Base-by-base conservation (phyloP, 805 yeast species). In the Pichia nanzhaoensis region DNA sequence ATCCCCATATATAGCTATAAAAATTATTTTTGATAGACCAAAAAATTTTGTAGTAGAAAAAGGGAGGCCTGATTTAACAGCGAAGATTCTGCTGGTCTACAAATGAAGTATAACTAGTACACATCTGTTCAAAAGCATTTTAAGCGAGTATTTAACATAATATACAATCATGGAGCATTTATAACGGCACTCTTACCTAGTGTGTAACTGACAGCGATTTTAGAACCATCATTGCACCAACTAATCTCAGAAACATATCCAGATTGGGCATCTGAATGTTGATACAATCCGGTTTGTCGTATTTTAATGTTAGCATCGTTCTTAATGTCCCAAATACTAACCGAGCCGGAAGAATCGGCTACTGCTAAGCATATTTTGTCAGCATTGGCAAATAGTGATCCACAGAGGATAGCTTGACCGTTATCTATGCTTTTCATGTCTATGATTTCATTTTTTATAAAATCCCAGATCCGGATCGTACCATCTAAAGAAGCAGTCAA, bases 401-500 rank as follows among this genome's bases (percentile, higher is more conserved):
- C 78, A 17, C 67, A 65, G 45, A 80, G 68, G 1, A 86, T 72
- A 3, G 89, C 77, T 4, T 69, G 57, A 21, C 82, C 81, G 45
- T 71, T 77, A 3, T 59, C 48, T 58, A 59, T 45, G 55, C 66
- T 56, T 12, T 66, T 57, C 33, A 67, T 55, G 46, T 63, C 60
- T 21, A 75, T 33, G 6, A 64, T 54, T 18, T 63, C 66, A 16
- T 75, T 77, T n/a, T 58, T 58, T 27, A 59, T 60, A 2, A 75
- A 69, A 51, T 82, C 76, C 95, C 95, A 86, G 0, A 85, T 51
- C 48, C 82, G 72, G 1, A 82, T 65, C 0, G 82, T 67, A 0
- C 93, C 87, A 53, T 89, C 95, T 61, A 85, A 65, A 1, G 93
- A 80, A 2, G 80, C 70, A 37, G 80, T 74, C 32, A 82, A 55